Percentiles rank a stretch among this genome's conserved stretches.
Conservation (phyloP, 139 green algal genomes). For the Ettlia oleoabundans region DNA sequence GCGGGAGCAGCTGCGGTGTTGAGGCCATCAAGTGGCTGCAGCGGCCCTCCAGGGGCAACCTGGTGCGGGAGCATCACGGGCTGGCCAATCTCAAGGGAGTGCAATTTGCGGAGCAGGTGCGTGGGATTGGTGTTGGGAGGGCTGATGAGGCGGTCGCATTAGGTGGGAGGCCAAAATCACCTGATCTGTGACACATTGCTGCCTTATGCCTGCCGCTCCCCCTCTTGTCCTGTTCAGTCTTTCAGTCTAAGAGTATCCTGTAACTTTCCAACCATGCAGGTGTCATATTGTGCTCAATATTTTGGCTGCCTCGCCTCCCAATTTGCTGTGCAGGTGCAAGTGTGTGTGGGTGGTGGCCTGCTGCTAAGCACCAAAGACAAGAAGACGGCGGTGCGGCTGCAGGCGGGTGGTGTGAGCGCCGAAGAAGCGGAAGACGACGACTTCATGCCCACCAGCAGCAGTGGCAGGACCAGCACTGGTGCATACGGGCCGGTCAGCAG, state of each 20-base stretch:
- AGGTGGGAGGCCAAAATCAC: background rate
- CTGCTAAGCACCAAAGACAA: conserved; percentile 50
- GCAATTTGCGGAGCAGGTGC: conserved; percentile 52
- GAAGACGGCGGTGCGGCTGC: conserved; percentile 42
- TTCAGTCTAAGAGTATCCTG: too few species aligned
- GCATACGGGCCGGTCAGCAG: background rate
- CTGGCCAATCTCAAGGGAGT: conserved; percentile 33
- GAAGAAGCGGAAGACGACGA: conserved; percentile 22
- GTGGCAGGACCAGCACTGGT: too few species aligned
- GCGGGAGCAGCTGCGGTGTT: background rate
- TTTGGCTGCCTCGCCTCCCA: too few species aligned
- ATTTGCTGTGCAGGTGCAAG: conserved; percentile 14
- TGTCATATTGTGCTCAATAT: too few species aligned
- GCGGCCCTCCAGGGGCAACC: conserved; percentile 41
- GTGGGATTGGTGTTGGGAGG: background rate
- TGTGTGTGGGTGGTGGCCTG: background rate
- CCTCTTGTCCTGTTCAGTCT: too few species aligned
- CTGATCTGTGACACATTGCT: too few species aligned
- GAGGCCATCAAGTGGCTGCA: conserved; percentile 47
- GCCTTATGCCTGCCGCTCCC: too few species aligned
- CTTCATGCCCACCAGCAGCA: background rate
- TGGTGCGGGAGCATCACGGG: conserved; percentile 36
- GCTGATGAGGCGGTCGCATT: background rate
- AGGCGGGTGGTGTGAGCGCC: background rate
- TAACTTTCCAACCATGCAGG: too few species aligned